phyloP scores from a whole-genome alignment of 2,329 filamentous ascomycete species.

The Knufia petricola region DNA sequence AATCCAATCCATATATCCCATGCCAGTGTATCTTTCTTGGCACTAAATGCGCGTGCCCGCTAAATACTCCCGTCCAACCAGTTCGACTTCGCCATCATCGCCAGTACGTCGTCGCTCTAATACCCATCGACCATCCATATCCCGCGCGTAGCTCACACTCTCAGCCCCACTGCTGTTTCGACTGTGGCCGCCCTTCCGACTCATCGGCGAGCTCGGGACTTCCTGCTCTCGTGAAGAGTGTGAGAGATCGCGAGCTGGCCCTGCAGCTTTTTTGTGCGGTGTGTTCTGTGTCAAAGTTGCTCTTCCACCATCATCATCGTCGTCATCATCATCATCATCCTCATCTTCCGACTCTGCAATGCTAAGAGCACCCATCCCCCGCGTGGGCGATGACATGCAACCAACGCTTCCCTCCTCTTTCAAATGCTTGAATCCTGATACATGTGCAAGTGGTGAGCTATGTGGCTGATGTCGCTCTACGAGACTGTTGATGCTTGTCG shows the following conservation, averaged over 20 bases:
- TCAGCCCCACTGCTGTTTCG: conserved; percentile 28
- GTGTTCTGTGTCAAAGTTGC: conserved; percentile 24
- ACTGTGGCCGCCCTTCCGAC: conserved; percentile 24
- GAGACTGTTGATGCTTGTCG: conserved; percentile 56
- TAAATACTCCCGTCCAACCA: conserved; percentile 27
- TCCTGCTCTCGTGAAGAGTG: conserved; percentile 18
- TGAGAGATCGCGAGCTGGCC: conserved; percentile 7
- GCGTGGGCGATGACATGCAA: conserved; percentile 14
- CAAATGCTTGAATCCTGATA: conserved; percentile 21
- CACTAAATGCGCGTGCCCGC: conserved; percentile 23
- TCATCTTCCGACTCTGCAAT: conserved; percentile 25
- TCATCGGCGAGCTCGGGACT: conserved; percentile 11
- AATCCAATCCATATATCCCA: background rate
- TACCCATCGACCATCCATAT: conserved; percentile 29
- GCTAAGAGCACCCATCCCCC: conserved; percentile 8
- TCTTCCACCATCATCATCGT: conserved; percentile 4
- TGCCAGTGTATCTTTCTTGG: background rate
- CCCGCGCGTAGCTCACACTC: conserved; percentile 29
- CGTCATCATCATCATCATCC: conserved; percentile 14
- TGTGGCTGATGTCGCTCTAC: conserved; percentile 28
- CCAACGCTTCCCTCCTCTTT: conserved; percentile 11
- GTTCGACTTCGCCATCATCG: conserved; percentile 28
- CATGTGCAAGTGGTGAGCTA: conserved; percentile 30
- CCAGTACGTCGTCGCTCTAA: conserved; percentile 28
- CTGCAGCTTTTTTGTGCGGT: conserved; percentile 16